phyloP scores from a whole-genome alignment of 208 protist species.

The Leishmania braziliensis region DNA sequence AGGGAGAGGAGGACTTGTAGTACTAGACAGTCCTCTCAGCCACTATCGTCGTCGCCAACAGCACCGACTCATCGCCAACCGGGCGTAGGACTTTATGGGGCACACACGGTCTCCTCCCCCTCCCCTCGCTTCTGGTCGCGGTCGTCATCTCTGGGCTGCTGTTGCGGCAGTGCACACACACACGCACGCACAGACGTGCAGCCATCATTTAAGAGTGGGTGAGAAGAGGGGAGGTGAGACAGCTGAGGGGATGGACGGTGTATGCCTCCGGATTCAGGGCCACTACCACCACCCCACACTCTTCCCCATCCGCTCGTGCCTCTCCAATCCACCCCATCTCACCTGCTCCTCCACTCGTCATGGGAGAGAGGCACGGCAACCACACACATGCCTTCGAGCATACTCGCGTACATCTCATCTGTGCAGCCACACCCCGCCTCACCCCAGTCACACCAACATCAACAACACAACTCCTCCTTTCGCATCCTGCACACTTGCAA shows the following conservation, averaged over 20 bases:
- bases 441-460: no score
- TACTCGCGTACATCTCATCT: no score
- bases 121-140: background rate
- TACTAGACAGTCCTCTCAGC: background rate
- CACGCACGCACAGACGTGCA: background rate
- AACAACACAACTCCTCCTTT: no score
- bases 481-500: no score
- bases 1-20: background rate
- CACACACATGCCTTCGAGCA: no score
- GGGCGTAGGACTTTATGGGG: no score
- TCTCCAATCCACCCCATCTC: no score
- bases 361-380: no score
- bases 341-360: no score
- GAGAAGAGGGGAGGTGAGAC: background rate
- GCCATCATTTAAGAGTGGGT: background rate
- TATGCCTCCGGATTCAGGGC: no score
- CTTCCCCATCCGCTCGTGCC: no score
- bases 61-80: background rate
- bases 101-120: background rate
- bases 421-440: no score
- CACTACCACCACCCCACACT: background rate
- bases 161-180: background rate
- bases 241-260: background rate
- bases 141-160: background rate
- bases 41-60: background rate